Evolutionary conservation across 2,329 filamentous ascomycete genomes (phyloP), one percentile per base, ranked within the genome.

Genomic region (Herpotrichia juniperi): DNA sequence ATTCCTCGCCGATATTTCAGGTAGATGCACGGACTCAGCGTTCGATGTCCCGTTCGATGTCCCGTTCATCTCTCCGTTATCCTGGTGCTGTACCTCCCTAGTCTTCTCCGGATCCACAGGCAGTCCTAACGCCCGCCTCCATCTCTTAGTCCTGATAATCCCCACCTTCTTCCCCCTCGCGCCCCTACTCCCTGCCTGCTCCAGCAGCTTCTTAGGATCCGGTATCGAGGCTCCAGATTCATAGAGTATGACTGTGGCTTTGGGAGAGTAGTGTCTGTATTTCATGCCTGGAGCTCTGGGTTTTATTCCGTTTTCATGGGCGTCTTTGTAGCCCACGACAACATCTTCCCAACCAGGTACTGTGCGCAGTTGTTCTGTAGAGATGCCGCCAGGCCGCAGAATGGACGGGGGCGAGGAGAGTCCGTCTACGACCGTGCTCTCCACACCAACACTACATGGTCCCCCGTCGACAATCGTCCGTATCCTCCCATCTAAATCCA

Each of bases 221-320:
- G 75, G 57, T 24, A 63, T 51, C 16, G 56, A 71, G 68, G 70
- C 59, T 1, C 76, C 79, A 25, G 83, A 75, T 70, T 96, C 91
- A 68, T 92, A 96, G 1, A 97, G 79, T 12, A 96, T 78, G 2
- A 99, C 93, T 40, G 82, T 86, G 1, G 94, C 96, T 72, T 87
- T 90, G 1, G 94, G 94, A 37, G 93, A 96, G 68, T 99, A 99
- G 72, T 99, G 94, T 69, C 94, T 91, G 72, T 99, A 99, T 76
- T 99, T 99, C 94, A 99, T 99, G 1, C 94, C 94, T 0, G 94
- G 94, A 1, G 94, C 94, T 50, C 91, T 82, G 0, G 94, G 94
- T 49, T 61, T 65, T 45, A 83, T 84, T 4, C 84, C 87, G 17
- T 84, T 80, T 63, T 91, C 85, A 14, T 85, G 63, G 51, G 83